Base-by-base conservation (phyloP, 352 stramenopile genomes). In the Globisporangium middletonii region DNA sequence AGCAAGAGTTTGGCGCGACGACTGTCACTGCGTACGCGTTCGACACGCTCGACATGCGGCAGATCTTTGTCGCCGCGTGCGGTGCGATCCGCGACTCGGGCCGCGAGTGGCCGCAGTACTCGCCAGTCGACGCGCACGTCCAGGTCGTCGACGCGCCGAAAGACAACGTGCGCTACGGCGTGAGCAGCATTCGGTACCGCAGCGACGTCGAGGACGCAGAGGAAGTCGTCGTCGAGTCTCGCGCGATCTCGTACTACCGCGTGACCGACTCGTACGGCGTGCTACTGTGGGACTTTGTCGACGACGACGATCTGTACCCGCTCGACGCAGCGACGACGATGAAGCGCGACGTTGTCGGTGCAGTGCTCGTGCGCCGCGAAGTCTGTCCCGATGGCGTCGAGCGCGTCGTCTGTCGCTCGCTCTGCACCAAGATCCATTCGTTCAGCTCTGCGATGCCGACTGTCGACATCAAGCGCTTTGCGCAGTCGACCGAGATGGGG, bases 361-460 rank as follows among this genome's bases (percentile, higher is more conserved):
- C 61, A 3, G 62, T 79, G 18, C 41, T 82, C 28, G 63, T 82
- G 28, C 70, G 65, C 2, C 68, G 60, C 1, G 75, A 85, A 38
- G 33, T 73, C 35, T 85, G 72, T 48, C 59, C 55, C 1, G 75
- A 85, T 44, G 72, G 72, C 53, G 67, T 77, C 23, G 65, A 82
- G 46, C 72, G 72, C 49, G 75, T 85, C 13, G 78, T 86, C 35
- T 79, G 72, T 42, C 73, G 75, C 43, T 71, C 65, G 38, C 67
- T 88, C 28, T 85, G 75, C 65, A 79, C 78, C 30, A 88, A 88
- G 64, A 61, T 81, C 45, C 64, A 79, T 43, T 68, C 62, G n/a
- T 72, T 76, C 41, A 61, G 54, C 28, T 27, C 50, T 6, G 4
- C 43, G 46, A 41, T 62, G 13, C 18, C 61, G 13, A 55, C 66